Evolutionary conservation across 495 filamentous ascomycete species (phyloP), one percentile per base, ranked within the genome.

Genomic region (Staphylotrichum tortipilum): DNA sequence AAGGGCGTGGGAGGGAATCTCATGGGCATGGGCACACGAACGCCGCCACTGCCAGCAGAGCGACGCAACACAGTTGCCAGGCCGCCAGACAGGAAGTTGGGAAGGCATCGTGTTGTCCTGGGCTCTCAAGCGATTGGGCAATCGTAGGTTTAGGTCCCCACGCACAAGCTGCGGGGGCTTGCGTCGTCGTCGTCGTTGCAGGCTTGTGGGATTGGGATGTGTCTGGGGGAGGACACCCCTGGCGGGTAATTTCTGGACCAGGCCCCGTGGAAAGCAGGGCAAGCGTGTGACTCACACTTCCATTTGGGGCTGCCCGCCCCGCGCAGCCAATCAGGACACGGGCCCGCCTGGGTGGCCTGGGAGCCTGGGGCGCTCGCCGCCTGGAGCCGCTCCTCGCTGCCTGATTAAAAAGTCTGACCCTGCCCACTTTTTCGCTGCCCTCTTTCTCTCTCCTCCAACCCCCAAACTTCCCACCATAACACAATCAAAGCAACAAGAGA

Each of bases 221-320:
- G n/a, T n/a, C n/a, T n/a, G n/a, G n/a, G n/a, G n/a, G n/a, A n/a
- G 11, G 11, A 6, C 17, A 24, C 35, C 34, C 14, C 14, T 35
- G 34, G 47, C 49, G 44, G 49, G 49, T 48, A 22, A 44, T 39
- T 52, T 49, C 36, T 45, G 49, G 44, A 52, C 18, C 22, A 18
- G 10, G 33, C 28, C 21, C 34, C 15, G 23, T 26, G 23, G 14
- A 33, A 28, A 19, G 43, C n/a, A n/a, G n/a, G n/a, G n/a, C n/a
- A n/a, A n/a, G n/a, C n/a, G n/a, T 59, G 55, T 63, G 62, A 65
- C 54, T 63, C 60, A 63, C 49, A 63, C 50, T 53, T 38, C 57
- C 55, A 30, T 55, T 62, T 64, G 46, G 47, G 61, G 61, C 49
- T 59, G 58, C 47, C 59, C 49, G 56, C 38, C 7, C 5, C 28